Percentiles rank a stretch among this genome's conserved stretches.
Evolutionary conservation across 805 yeast species (phyloP).

Genomic region (Saccharomyces eubayanus): DNA sequence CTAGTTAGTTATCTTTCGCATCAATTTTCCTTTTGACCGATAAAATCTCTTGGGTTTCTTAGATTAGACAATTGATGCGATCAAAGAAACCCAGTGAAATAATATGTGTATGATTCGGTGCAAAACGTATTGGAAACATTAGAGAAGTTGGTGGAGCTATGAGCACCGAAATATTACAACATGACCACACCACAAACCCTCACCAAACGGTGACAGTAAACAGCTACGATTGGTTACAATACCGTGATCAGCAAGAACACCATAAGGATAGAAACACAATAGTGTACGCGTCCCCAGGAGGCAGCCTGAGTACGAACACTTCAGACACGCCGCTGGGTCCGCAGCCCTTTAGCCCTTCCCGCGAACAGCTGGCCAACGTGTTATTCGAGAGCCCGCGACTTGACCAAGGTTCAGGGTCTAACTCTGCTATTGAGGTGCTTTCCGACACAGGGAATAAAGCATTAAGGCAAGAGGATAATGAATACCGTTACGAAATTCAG

Average conservation of each 20-base stretch:
- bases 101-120: not conserved
- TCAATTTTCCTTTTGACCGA: not conserved
- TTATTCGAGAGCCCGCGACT: not conserved
- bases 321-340: not conserved
- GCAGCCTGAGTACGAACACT: not conserved
- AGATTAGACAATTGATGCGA: not conserved
- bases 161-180: constrained; percentile 1
- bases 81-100: not conserved
- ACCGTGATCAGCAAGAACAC: constrained; percentile 12
- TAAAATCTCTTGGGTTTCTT: not conserved
- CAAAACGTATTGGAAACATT: not conserved
- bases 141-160: not conserved
- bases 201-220: constrained; percentile 13
- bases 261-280: not conserved
- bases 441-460: not conserved
- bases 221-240: constrained; percentile 18
- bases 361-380: constrained; percentile 1
- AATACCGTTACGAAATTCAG: constrained; percentile 37
- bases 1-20: not conserved
- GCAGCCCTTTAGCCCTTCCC: not conserved
- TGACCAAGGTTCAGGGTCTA: not conserved
- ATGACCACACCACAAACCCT: constrained; percentile 6
- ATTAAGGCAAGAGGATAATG: not conserved
- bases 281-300: constrained; percentile 1
- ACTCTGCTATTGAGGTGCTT: constrained; percentile 2